Percentiles rank a stretch among this genome's conserved stretches.
phyloP scores from a whole-genome alignment of 108 stramenopile species.

The Skeletonema costatum region DNA sequence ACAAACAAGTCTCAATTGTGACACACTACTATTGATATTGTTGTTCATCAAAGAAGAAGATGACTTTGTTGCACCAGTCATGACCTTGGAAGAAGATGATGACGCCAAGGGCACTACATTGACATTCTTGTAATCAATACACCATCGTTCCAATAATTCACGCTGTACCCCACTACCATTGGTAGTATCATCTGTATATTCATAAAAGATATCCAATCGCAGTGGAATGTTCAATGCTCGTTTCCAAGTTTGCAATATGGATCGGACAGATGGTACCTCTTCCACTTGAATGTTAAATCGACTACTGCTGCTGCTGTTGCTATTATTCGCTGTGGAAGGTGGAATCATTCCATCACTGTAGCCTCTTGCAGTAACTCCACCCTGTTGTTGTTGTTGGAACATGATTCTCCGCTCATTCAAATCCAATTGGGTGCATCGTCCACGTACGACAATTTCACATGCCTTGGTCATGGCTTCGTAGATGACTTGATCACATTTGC shows the following conservation, averaged over 20 bases:
- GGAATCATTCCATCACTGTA: not conserved
- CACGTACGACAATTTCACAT: conserved; percentile 76
- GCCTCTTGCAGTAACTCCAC: not conserved
- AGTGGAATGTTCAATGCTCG: conserved; percentile 71
- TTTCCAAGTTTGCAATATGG: conserved; percentile 55
- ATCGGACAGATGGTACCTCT: conserved; percentile 61
- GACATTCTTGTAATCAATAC: conserved; percentile 63
- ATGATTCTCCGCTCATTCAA: not conserved
- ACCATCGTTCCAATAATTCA: conserved; percentile 86
- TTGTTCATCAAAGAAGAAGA: conserved; percentile 11
- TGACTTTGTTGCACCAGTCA: not conserved
- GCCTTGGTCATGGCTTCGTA: conserved; percentile 88
- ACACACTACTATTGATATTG: conserved; percentile 48
- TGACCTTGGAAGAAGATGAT: conserved; percentile 22
- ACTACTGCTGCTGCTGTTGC: conserved; percentile 19
- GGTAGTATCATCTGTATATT: conserved; percentile 35
- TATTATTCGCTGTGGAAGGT: not conserved
- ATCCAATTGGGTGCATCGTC: conserved; percentile 54
- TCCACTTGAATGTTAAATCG: conserved; percentile 81
- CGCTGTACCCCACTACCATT: conserved; percentile 24
- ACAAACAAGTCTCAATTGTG: conserved; percentile 73
- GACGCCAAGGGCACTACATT: not conserved
- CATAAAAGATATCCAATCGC: conserved; percentile 86
- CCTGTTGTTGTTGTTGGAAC: conserved; percentile 21
- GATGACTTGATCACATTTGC: conserved; percentile 90